Conservation (phyloP, 2,329 filamentous ascomycete species). For the Lachnellula occidentalis region DNA sequence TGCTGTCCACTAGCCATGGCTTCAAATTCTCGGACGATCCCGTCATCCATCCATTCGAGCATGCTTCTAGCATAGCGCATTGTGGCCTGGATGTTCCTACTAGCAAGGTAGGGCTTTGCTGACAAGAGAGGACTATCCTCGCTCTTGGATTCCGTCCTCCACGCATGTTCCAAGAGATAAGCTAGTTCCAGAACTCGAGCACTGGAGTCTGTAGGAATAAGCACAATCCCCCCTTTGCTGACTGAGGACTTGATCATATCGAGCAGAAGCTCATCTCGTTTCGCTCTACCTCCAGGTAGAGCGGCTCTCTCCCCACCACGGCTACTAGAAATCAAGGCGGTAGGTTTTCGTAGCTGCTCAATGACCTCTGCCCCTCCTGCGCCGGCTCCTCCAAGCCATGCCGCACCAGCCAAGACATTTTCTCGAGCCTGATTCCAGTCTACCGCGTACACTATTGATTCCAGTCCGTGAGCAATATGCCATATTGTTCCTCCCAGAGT, state of each 20-base stretch:
- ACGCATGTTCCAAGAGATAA: conserved; percentile 88
- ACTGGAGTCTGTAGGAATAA: conserved; percentile 92
- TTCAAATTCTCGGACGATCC: conserved; percentile 88
- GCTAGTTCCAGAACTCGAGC: conserved; percentile 89
- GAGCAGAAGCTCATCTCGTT: conserved; percentile 79
- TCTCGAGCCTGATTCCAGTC: conserved; percentile 99
- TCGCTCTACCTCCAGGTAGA: conserved; percentile 67
- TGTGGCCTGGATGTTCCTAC: conserved; percentile 79
- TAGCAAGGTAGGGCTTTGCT: conserved; percentile 72
- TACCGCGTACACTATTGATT: conserved; percentile 95
- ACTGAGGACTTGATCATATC: conserved; percentile 77
- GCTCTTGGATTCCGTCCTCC: conserved; percentile 60
- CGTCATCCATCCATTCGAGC: conserved; percentile 99
- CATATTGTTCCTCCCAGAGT: conserved; percentile 96
- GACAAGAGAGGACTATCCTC: conserved; percentile 47
- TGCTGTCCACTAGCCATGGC: conserved; percentile 43
- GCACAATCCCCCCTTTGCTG: conserved; percentile 76
- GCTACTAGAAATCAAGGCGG: conserved; percentile 87
- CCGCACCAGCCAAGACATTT: conserved; percentile 87
- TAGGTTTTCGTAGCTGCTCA: conserved; percentile 88
- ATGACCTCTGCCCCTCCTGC: conserved; percentile 83
- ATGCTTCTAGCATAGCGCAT: conserved; percentile 90
- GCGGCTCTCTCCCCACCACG: conserved; percentile 68
- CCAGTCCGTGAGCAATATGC: conserved; percentile 95
- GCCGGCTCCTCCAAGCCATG: conserved; percentile 81